A percentile compares a stretch with the other conserved stretches of the same genome.
These are phyloP conservation scores for Trichoderma sp. DNA, from an alignment of 2,329 filamentous ascomycete genomes.

Conservation along the genomic window DNA sequence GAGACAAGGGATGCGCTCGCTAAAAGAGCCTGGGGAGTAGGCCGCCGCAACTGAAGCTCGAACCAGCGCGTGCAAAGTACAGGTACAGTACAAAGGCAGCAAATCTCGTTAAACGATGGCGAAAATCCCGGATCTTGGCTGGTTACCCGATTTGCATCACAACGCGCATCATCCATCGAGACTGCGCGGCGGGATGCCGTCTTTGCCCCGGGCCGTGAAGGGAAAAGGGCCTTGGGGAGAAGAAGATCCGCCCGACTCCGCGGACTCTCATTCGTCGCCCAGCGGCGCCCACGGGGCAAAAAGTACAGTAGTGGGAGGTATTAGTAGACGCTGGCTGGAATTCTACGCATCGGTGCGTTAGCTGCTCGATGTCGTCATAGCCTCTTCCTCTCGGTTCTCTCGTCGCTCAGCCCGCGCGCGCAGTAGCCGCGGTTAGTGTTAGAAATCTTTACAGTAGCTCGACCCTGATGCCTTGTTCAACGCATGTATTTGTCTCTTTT, in stretches of 20 bases:
- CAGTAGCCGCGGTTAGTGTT: conserved; percentile 1
- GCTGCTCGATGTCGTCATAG: conserved; percentile 20
- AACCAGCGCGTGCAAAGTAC: too few species aligned
- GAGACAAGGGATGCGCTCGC: neutral
- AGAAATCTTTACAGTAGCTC: neutral
- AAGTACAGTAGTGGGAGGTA: too few species aligned
- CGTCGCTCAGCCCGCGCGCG: neutral
- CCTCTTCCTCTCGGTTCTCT: neutral
- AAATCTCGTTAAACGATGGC: neutral
- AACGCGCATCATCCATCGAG: neutral
- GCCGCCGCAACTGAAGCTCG: neutral
- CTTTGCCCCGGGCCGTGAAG: neutral
- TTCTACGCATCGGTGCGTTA: neutral
- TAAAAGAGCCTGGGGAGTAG: neutral
- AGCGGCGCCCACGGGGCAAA: neutral
- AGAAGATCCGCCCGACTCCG: neutral
- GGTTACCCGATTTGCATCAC: neutral
- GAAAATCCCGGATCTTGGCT: neutral
- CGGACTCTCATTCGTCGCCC: conserved; percentile 2
- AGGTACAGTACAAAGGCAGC: too few species aligned
- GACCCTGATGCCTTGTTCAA: neutral
- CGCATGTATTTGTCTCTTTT: neutral
- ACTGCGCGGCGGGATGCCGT: neutral
- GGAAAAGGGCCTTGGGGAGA: neutral
- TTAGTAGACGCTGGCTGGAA: neutral